Conservation (phyloP, 495 filamentous ascomycete genomes). For the Bathelium albidoporum region DNA sequence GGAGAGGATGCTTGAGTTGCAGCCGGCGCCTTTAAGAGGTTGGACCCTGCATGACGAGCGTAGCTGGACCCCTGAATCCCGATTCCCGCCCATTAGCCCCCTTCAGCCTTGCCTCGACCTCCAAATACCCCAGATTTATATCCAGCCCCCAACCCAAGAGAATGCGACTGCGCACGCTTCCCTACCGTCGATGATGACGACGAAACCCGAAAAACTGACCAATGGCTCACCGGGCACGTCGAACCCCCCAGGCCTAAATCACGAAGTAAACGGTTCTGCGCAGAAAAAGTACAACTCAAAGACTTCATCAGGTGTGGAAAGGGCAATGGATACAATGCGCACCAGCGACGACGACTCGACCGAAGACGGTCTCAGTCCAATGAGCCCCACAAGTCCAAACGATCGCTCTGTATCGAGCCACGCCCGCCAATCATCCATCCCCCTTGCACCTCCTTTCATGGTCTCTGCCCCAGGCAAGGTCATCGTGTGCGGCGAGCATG, state of each 20-base stretch:
- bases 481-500: conserved; percentile 94
- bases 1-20: neutral
- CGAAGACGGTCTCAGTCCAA: neutral
- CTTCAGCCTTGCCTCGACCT: neutral
- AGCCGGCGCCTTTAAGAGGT: neutral
- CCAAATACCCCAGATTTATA: neutral
- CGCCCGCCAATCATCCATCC: conserved; percentile 27
- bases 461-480: conserved; percentile 96
- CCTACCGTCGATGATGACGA: neutral
- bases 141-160: neutral
- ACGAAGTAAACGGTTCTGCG: neutral
- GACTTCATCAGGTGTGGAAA: neutral
- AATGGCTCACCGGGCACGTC: neutral
- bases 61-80: neutral
- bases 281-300: neutral
- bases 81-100: neutral
- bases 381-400: neutral
- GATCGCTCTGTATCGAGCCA: conserved; percentile 1
- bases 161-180: neutral
- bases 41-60: neutral
- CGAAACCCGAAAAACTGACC: neutral
- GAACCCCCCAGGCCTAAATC: neutral
- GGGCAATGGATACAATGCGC: neutral
- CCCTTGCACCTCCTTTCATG: conserved; percentile 77
- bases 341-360: neutral